A percentile compares a stretch with the other conserved stretches of the same genome.
Evolutionary conservation across 257 asterid species (phyloP).

Genomic region (Solanum pennellii): DNA sequence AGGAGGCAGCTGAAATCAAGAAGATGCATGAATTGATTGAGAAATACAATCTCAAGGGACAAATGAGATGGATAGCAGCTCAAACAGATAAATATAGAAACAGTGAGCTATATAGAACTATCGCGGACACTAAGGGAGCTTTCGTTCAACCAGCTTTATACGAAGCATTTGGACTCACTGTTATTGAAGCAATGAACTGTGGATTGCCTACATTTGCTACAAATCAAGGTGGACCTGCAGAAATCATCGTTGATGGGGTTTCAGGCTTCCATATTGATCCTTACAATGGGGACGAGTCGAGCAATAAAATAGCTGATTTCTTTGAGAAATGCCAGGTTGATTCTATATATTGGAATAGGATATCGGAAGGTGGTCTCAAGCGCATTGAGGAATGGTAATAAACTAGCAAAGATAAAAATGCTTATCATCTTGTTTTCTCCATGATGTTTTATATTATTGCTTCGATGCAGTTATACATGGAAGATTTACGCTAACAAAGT

Average conservation of each 20-base stretch:
- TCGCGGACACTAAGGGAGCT: constrained; percentile 82
- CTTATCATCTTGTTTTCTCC: neutral
- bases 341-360: constrained; percentile 43
- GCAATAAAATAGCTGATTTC: constrained; percentile 59
- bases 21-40: constrained; percentile 66
- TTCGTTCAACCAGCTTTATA: constrained; percentile 82
- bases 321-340: constrained; percentile 58
- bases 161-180: constrained; percentile 85
- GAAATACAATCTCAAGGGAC: constrained; percentile 60
- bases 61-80: constrained; percentile 86
- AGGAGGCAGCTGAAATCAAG: constrained; percentile 79
- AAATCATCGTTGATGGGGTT: constrained; percentile 63
- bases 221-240: constrained; percentile 91
- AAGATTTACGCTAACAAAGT: constrained; percentile 74
- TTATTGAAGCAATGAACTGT: constrained; percentile 83
- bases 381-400: constrained; percentile 68
- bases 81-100: constrained; percentile 74
- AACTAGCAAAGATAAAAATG: neutral
- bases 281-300: constrained; percentile 47
- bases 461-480: constrained; percentile 68
- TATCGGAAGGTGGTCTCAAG: constrained; percentile 49
- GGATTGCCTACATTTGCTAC: constrained; percentile 90
- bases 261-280: constrained; percentile 87
- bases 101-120: constrained; percentile 63
- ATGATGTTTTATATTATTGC: neutral